Percentiles rank a stretch among this genome's conserved stretches.
Evolutionary conservation across 163 green algal genomes (phyloP).

Genomic region (Chlamydomonas reinhardtii): DNA sequence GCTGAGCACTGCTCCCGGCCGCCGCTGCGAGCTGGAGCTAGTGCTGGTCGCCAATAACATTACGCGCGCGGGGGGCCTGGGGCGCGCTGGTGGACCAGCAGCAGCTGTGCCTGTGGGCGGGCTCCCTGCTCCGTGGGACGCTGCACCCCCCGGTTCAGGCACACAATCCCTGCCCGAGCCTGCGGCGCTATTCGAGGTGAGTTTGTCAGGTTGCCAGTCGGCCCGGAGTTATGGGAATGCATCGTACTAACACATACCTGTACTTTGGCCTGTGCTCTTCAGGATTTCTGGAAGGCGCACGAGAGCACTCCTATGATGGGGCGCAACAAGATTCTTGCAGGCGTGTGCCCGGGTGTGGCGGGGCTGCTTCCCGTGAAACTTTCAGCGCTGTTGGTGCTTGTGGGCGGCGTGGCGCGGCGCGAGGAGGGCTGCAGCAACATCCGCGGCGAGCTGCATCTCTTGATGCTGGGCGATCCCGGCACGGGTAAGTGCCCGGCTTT

Average conservation of each 20-base stretch:
- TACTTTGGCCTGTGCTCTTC: background rate
- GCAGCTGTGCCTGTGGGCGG: background rate
- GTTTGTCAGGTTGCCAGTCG: no score
- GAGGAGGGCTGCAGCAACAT: constrained; percentile 54
- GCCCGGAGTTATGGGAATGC: no score
- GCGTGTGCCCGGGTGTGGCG: constrained; percentile 77
- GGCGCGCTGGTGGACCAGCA: background rate
- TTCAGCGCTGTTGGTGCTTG: constrained; percentile 84
- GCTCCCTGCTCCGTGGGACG: background rate
- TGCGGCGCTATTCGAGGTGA: constrained; percentile 14
- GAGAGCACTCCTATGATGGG: constrained; percentile 60
- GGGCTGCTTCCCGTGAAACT: constrained; percentile 84
- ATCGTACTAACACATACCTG: no score
- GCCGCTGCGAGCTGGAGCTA: constrained; percentile 80
- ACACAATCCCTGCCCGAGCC: background rate
- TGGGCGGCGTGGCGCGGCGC: constrained; percentile 79
- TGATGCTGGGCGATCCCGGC: constrained; percentile 94
- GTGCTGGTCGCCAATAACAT: constrained; percentile 77
- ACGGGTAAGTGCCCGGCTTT: constrained; percentile 71
- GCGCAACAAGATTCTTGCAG: constrained; percentile 83
- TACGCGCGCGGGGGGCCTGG: no score
- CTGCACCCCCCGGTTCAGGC: background rate
- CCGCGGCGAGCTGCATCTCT: constrained; percentile 88
- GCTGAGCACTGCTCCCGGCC: constrained; percentile 60
- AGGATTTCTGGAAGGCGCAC: constrained; percentile 60